Evolutionary conservation across 108 stramenopile genomes (phyloP), one percentile per base, ranked within the genome.

Genomic region (Stephanodiscus minutulus): DNA sequence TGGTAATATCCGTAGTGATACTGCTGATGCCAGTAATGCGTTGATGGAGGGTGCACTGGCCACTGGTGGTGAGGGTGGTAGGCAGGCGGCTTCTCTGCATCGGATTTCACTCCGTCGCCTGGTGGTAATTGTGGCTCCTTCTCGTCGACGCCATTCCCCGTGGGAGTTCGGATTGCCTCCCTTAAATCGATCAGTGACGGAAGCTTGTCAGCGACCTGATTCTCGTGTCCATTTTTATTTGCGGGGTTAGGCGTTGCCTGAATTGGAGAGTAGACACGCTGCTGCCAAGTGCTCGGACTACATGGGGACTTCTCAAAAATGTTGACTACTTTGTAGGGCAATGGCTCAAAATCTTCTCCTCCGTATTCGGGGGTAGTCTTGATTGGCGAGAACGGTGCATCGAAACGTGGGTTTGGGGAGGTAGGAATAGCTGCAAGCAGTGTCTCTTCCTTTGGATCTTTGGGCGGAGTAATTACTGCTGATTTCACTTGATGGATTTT

Each of bases 311-410:
- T 60, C 37, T 46, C 65, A 35, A 12, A 41, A 43, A 24, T 46
- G 28, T 61, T 18, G 22, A 43, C 13, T 33, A 43, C 13, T 33
- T 39, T 52, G 64, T 70, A 61, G 29, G 77, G 65, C 33, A 78
- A 50, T 24, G 77, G 77, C 21, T 78, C 77, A 33, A 71, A 52
- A 52, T 78, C 65, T 7, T 69, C 61, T 24, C 20, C 61, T 24
- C 20, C 20, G 15, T 13, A 17, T 15, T 58, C 57, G 35, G 17
- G 1, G 13, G 13, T 0, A 35, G 17, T 36, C 33, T 13, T 33
- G 33, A 58, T 29, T 17, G 57, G 57, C 6, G 33, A 18, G 33
- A 58, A 29, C 11, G 55, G 55, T 56, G 24, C 55, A 17, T 9
- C 55, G 2, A 28, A 29, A 10, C 24, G 24, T 17, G 15, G 12